Evolutionary conservation across 768 basidiomycete genomes (phyloP), one percentile per base, ranked within the genome.

Genomic region (Psilocybe cubensis): DNA sequence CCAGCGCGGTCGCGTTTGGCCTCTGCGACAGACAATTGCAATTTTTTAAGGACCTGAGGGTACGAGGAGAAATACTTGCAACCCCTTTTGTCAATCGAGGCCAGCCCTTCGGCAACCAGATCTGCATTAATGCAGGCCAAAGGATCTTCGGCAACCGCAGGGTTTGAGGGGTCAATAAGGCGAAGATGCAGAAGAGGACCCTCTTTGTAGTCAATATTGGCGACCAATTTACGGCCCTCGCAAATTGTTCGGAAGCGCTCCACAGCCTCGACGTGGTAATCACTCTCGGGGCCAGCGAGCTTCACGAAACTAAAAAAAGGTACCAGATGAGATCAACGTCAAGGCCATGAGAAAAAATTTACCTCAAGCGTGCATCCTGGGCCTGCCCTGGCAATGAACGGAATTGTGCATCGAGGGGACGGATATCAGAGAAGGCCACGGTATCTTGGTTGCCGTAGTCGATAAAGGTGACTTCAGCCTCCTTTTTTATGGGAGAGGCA

Each of bases 381-480:
- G 96, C 96, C 72, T 98, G 96, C 20, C 94, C 92, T 27, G 93
- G 87, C 8, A 99, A 81, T 8, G 88, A 81, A 63, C 91, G 90
- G 85, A 98, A 98, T 70, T 89, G 89, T 21, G 87, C 74, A 64
- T 98, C 96, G 46, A 99, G 82, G 3, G 96, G 95, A 21, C 97
- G 84, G 59, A 97, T 87, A 61, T 88, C 78, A n/a, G 83, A 75
- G 73, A 93, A 98, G 3, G 88, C 74, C 10, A 98, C 79, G 1
- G 82, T 91, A 67, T 96, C 94, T 72, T 95, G 91, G 72, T 99
- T 98, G 28, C 96, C 96, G 68, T 96, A 93, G 70, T 93, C 90
- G 63, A 98, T 96, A 76, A 98, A 98, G 7, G 89, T 88, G 29
- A 99, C 89, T 70, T 97, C 93, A 5, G 94, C 95, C 72, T 97